phyloP scores from a whole-genome alignment of 2,329 filamentous ascomycete genomes.

The Clonostachys solani region DNA sequence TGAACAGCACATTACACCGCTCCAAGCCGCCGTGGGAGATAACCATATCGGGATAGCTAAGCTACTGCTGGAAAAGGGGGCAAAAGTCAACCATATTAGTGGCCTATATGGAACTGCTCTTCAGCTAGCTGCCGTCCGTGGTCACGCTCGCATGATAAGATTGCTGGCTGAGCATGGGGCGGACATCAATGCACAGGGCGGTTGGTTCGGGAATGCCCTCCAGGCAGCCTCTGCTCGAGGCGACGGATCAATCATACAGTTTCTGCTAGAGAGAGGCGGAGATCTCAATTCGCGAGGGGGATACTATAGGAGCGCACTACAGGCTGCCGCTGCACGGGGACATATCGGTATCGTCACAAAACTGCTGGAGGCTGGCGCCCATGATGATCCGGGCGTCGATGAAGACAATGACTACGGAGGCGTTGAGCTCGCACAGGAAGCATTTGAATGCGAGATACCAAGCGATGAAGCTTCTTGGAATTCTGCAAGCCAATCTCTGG shows the following conservation, averaged over 20 bases:
- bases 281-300: not conserved
- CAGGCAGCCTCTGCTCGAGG: not conserved
- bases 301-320: not conserved
- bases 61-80: not conserved
- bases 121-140: not conserved
- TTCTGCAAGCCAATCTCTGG: too few species aligned
- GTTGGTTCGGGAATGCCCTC: not conserved
- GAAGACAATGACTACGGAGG: not conserved
- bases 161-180: not conserved
- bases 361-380: not conserved
- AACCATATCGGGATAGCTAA: not conserved
- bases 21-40: not conserved
- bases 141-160: not conserved
- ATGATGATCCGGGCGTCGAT: not conserved
- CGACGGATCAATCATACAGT: not conserved
- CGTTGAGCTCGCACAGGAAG: too few species aligned
- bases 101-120: not conserved
- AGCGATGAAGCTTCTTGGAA: too few species aligned
- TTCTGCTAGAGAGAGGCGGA: not conserved
- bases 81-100: not conserved
- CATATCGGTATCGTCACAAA: not conserved
- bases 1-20: not conserved
- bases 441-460: too few species aligned
- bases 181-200: not conserved
- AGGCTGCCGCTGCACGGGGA: not conserved